Conservation (phyloP, 2,329 filamentous ascomycete species). For the Sarocladium strictum region DNA sequence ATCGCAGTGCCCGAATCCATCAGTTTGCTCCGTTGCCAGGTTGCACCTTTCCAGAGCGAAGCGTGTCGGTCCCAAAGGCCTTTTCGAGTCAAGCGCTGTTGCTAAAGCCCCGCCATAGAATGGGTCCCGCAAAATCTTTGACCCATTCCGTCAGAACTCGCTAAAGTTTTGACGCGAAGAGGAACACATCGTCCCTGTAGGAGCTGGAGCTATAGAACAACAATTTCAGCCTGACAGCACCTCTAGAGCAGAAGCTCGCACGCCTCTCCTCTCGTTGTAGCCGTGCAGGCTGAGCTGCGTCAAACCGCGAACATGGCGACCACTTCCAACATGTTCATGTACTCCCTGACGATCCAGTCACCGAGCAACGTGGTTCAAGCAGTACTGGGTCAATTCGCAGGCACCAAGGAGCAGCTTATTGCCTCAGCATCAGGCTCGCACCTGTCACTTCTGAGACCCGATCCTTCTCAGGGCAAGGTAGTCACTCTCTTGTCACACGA, state of each 20-base stretch:
- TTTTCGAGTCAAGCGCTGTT: no score
- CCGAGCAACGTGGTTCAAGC: conserved; percentile 86
- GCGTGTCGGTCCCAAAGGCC: no score
- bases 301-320: conserved; percentile 72
- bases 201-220: conserved; percentile 6
- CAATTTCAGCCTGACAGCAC: background rate
- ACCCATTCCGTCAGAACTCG: conserved; percentile 21
- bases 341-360: conserved; percentile 91
- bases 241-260: background rate
- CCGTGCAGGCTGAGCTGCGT: conserved; percentile 47
- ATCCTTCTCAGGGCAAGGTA: conserved; percentile 80
- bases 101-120: background rate
- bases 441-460: conserved; percentile 79
- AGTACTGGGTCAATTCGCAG: conserved; percentile 89
- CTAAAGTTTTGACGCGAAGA: conserved; percentile 21
- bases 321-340: conserved; percentile 97
- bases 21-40: no score
- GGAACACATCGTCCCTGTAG: background rate
- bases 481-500: conserved; percentile 84
- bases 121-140: conserved; percentile 29
- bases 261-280: conserved; percentile 17
- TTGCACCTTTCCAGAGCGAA: no score
- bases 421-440: conserved; percentile 88
- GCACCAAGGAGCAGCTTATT: conserved; percentile 96
- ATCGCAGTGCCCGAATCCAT: no score